Conservation (phyloP, 495 filamentous ascomycete genomes). For the Sordaria brevicollis region DNA sequence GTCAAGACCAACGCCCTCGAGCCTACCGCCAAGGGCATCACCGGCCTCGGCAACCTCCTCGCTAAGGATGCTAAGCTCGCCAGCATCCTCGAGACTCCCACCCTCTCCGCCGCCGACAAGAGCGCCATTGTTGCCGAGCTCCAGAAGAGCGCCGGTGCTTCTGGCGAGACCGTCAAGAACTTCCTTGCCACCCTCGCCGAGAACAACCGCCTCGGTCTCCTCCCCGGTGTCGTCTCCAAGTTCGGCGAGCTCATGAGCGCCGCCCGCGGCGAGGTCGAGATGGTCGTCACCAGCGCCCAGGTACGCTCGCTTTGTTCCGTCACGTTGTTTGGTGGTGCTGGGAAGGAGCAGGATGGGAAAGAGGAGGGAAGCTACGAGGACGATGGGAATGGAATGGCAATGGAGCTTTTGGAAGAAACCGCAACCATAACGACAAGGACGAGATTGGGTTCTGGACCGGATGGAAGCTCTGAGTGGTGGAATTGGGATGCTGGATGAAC, state of each 20-base stretch:
- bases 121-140: conserved; percentile 72
- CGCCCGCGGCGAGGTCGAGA: conserved; percentile 82
- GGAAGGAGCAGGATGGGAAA: neutral
- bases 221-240: conserved; percentile 77
- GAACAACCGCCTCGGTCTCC: conserved; percentile 84
- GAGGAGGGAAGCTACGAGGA: neutral
- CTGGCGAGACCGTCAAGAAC: conserved; percentile 82
- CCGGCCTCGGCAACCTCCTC: conserved; percentile 57
- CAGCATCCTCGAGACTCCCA: conserved; percentile 67
- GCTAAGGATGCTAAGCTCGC: conserved; percentile 71
- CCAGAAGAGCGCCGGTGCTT: conserved; percentile 59
- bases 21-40: conserved; percentile 63
- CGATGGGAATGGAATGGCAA: neutral
- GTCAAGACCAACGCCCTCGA: conserved; percentile 81
- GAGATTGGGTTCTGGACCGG: neutral
- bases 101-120: conserved; percentile 69
- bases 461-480: neutral
- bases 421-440: neutral
- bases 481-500: neutral
- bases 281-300: conserved; percentile 79
- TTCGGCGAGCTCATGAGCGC: conserved; percentile 82
- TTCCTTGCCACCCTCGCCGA: conserved; percentile 81
- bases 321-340: neutral
- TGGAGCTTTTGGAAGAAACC: neutral
- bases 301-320: conserved; percentile 39